These are phyloP conservation scores for Amaranthus cruentus DNA, from an alignment of 148 eudicot genomes.

Conservation along the genomic window DNA sequence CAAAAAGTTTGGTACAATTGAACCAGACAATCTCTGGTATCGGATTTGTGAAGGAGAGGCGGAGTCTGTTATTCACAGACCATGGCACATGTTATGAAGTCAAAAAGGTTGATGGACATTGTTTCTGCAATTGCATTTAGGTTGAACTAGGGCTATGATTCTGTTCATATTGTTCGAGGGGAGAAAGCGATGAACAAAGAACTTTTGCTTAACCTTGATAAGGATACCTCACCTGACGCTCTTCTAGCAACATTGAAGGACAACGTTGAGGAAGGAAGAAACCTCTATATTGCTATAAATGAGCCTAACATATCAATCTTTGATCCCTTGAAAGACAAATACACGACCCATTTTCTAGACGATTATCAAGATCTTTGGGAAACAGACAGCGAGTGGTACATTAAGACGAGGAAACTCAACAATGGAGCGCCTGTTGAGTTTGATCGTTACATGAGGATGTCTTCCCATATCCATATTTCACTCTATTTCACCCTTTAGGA, in stretches of 20 bases:
- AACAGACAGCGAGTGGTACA: slow-evolving; percentile 73
- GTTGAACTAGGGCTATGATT: slow-evolving; percentile 86
- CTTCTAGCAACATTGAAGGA: slow-evolving; percentile 53
- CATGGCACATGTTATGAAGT: slow-evolving; percentile 90
- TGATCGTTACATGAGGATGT: slow-evolving; percentile 90
- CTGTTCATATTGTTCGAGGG: slow-evolving; percentile 81
- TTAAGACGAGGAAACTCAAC: slow-evolving; percentile 67
- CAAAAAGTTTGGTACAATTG: slow-evolving; percentile 82
- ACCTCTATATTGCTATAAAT: slow-evolving; percentile 67
- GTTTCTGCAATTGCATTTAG: slow-evolving; percentile 69
- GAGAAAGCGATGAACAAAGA: slow-evolving; percentile 76
- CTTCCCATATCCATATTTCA: neutral
- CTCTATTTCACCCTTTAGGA: no score
- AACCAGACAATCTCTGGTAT: slow-evolving; percentile 94
- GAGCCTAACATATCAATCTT: slow-evolving; percentile 64
- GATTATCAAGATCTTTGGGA: slow-evolving; percentile 87
- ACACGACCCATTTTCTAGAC: slow-evolving; percentile 71
- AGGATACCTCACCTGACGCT: slow-evolving; percentile 76
- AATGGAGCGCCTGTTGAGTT: slow-evolving; percentile 76
- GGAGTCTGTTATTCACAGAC: slow-evolving; percentile 72
- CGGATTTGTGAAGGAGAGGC: slow-evolving; percentile 95
- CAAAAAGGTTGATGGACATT: slow-evolving; percentile 80
- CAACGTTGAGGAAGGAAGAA: slow-evolving; percentile 79
- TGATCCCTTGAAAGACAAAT: slow-evolving; percentile 82
- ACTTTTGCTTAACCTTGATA: slow-evolving; percentile 79